A percentile compares a stretch with the other conserved stretches of the same genome.
Evolutionary conservation across 2,329 filamentous ascomycete genomes (phyloP).

Genomic region (Cladorrhinum sp.): DNA sequence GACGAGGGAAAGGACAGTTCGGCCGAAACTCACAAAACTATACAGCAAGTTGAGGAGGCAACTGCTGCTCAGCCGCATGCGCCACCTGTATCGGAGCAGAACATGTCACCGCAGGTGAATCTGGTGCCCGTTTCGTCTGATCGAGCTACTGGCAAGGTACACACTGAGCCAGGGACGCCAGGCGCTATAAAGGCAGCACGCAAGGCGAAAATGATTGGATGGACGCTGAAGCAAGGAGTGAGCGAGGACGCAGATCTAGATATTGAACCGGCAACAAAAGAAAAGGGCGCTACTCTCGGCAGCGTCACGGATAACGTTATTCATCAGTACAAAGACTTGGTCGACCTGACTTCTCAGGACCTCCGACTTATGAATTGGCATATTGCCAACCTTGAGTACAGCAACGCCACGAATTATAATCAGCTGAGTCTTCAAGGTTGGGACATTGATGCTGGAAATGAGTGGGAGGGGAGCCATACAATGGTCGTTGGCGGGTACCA

Average conservation of each 20-base stretch:
- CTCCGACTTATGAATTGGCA: constrained; percentile 96
- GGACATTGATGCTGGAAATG: constrained; percentile 97
- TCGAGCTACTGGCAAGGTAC: constrained; percentile 67
- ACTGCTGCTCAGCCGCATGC: constrained; percentile 58
- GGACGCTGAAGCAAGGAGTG: constrained; percentile 66
- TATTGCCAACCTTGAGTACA: constrained; percentile 96
- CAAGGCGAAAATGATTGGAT: constrained; percentile 78
- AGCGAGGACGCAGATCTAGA: constrained; percentile 66
- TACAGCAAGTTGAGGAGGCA: constrained; percentile 69
- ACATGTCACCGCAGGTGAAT: constrained; percentile 51
- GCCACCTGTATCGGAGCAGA: constrained; percentile 52
- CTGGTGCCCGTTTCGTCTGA: constrained; percentile 63
- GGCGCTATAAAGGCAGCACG: constrained; percentile 70
- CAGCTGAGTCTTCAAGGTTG: constrained; percentile 85
- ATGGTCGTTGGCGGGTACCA: constrained; percentile 94
- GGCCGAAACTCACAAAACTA: constrained; percentile 66
- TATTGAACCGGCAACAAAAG: constrained; percentile 62
- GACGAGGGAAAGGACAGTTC: constrained; percentile 76
- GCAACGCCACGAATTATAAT: constrained; percentile 85
- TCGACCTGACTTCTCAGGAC: constrained; percentile 82
- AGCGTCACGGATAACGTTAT: constrained; percentile 93
- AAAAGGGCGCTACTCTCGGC: constrained; percentile 71
- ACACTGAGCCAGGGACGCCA: constrained; percentile 66
- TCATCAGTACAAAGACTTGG: constrained; percentile 75
- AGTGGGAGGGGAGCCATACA: constrained; percentile 92